Evolutionary conservation across 768 basidiomycete genomes (phyloP), one percentile per base, ranked within the genome.

Genomic region (Mycena maculata): DNA sequence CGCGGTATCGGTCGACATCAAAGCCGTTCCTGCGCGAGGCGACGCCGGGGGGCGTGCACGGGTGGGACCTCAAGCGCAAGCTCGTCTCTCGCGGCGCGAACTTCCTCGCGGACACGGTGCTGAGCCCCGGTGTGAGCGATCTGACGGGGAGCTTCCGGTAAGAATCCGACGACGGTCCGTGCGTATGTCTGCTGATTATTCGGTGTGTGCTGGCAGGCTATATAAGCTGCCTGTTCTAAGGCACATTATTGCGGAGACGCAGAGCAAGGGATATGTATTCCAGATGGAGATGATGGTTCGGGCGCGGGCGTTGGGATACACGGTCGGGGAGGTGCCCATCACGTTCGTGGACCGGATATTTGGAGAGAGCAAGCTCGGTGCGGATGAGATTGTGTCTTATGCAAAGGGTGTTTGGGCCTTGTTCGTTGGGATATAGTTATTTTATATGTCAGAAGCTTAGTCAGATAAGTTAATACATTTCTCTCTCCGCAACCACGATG

Each of bases 201-300:
- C 12, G n/a, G n/a, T 31, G 50, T n/a, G 68, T 47, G 50, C 60
- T 66, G 36, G 38, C 55, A 93, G 93, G 65, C 78, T 97, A 18
- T 97, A 97, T 76, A 89, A 92, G 41, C 76, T 88, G 13, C 84
- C 85, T 1, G 95, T 93, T 9, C 83, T 97, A 60, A 87, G 86
- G 52, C 89, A 94, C 71, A 92, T 97, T 74, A 96, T 97, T 72
- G 87, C 90, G 6, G 85, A 90, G 70, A 95, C 92, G 2, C 86
- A 90, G 67, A 95, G 94, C 3, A 92, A 93, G 70, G 95, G 95
- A 11, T 97, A 96, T 72, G 95, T 97, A 31, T 96, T 97, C 83
- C 95, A 97, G 84, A 97, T 97, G 95, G 95, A 97, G 77, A 97
- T 96, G 91, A 96, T 96, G 87, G 95, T 95, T 22, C 88, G 95